Percentiles rank a stretch among this genome's conserved stretches.
Conservation (phyloP, 1,139 yeast genomes). For the Diutina ranongensis region DNA sequence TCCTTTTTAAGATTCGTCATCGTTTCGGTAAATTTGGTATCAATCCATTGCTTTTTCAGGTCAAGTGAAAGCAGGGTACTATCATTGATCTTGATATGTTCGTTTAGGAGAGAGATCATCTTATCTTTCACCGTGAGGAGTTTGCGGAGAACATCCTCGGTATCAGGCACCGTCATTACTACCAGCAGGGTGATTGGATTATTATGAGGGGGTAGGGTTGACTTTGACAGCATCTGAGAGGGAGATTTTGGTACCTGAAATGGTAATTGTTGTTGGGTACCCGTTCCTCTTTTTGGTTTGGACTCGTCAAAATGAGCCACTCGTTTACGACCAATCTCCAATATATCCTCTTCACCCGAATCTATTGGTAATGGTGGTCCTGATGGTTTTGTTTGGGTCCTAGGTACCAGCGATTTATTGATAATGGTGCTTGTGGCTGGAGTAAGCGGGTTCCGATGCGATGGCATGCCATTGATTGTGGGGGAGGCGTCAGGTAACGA, state of each 20-base stretch:
- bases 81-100: background rate
- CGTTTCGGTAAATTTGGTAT: conserved; percentile 15
- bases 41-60: conserved; percentile 19
- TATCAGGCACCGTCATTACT: background rate
- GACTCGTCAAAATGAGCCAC: background rate
- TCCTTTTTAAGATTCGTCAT: conserved; percentile 11
- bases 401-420: too few relatives aligned
- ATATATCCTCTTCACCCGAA: background rate
- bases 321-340: background rate
- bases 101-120: background rate
- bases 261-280: background rate
- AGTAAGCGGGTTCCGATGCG: background rate
- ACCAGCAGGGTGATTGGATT: background rate
- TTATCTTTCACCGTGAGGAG: background rate
- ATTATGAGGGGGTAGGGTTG: too few relatives aligned
- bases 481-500: too few relatives aligned
- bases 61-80: conserved; percentile 17
- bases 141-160: background rate
- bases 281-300: background rate
- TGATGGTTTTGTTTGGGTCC: background rate
- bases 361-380: background rate
- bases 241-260: background rate
- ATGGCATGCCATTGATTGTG: background rate
- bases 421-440: background rate
- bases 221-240: background rate